phyloP scores from a whole-genome alignment of 1,284 basidiomycete species.

The Moesziomyces sp. region DNA sequence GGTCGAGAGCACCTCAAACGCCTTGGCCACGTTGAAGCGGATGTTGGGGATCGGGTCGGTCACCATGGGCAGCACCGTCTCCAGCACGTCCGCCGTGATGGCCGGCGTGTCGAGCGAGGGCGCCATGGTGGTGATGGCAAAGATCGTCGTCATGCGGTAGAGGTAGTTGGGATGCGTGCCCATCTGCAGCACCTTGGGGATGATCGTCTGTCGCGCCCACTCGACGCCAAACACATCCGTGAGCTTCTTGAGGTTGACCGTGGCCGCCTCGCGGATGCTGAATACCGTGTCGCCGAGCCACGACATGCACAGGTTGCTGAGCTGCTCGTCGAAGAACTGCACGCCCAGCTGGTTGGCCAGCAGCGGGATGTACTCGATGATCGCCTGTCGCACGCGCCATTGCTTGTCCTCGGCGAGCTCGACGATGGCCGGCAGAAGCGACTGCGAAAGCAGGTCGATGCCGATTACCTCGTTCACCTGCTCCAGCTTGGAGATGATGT shows the following conservation, averaged over 20 bases:
- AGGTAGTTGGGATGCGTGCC: conserved; percentile 96
- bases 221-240: conserved; percentile 99
- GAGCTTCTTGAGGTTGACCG: conserved; percentile 94
- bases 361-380: conserved; percentile 98
- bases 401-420: conserved; percentile 99
- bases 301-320: conserved; percentile 96
- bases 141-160: conserved; percentile 98
- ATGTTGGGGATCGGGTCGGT: conserved; percentile 97
- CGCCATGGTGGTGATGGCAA: conserved; percentile 96
- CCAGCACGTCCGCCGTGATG: conserved; percentile 85
- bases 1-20: conserved; percentile 76
- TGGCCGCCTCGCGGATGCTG: conserved; percentile 97
- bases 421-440: conserved; percentile 95
- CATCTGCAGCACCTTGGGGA: conserved; percentile 98
- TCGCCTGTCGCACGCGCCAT: conserved; percentile 98
- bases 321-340: conserved; percentile 96
- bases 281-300: conserved; percentile 99
- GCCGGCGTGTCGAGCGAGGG: conserved; percentile 89
- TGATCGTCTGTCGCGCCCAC: conserved; percentile 93
- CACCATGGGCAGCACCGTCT: conserved; percentile 84
- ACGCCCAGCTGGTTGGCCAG: conserved; percentile 96
- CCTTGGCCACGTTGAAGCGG: conserved; percentile 97
- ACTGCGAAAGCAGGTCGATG: conserved; percentile 93
- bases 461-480: conserved; percentile 97
- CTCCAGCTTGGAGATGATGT: conserved; percentile 99